Base-by-base conservation (phyloP, 306 rosid genomes). In the Dryas alaskensis region DNA sequence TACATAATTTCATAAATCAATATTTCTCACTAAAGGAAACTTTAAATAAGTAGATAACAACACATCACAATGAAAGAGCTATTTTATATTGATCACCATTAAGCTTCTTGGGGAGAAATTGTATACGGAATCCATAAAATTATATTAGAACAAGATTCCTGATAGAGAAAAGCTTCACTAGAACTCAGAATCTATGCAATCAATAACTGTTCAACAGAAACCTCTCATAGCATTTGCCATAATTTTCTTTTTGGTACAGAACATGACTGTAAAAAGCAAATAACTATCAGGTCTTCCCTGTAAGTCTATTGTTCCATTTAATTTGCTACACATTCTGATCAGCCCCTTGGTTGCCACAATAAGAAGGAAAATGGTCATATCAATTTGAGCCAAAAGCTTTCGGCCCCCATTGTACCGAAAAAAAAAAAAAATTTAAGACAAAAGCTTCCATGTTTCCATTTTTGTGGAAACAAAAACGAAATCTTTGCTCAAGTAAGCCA, bases 171-270 rank as follows among this genome's bases (percentile, higher is more conserved):
- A 48, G 19, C 60, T 58, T 78, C 58, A 70, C 51, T 66, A 60
- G 48, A 80, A 73, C 57, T 46, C 69, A 54, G 68, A 67, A 31
- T 47, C 60, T 46, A 70, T n/a, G 47, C 4, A 6, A 13, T 40
- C 17, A 43, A 39, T 61, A 40, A 61, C 47, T 40, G 3, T 40
- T 47, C 58, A 58, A 22, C 76, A 27, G 45, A 63, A 12, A 22
- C 19, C 10, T 25, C 55, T 72, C 25, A 27, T 2, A 37, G 7
- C 49, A 61, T 31, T 51, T 27, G 31, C 53, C 4, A 42, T 1
- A 71, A 13, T 11, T 6, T 12, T 58, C 10, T 40, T 40, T 61
- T 61, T 39, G 67, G 47, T 19, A 40, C 44, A 58, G 16, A 45
- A 16, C 4, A 52, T 43, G 12, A 59, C 45, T 58, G 25, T 45